phyloP scores from a whole-genome alignment of 148 eudicot species.

The Pharnaceum exiguum region DNA sequence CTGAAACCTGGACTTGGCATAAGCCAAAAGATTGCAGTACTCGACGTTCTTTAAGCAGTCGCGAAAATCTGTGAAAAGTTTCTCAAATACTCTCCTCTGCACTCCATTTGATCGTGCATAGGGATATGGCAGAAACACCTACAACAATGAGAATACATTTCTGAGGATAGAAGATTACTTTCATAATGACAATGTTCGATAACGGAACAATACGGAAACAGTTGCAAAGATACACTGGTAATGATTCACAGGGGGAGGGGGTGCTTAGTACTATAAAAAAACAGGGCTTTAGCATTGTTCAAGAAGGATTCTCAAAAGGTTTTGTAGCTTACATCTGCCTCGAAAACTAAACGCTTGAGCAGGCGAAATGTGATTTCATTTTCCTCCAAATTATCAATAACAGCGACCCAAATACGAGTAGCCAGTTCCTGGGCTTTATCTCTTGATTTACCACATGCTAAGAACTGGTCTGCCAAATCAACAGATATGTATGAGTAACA shows the following conservation, averaged over 20 bases:
- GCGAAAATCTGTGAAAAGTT: constrained; percentile 79
- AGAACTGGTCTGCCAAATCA: constrained; percentile 62
- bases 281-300: background rate
- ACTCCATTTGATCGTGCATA: constrained; percentile 64
- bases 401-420: constrained; percentile 67
- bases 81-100: constrained; percentile 68
- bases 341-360: constrained; percentile 64
- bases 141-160: constrained; percentile 7
- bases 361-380: constrained; percentile 47
- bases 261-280: too few relatives aligned
- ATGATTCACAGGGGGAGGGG: too few relatives aligned
- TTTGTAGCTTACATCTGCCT: constrained; percentile 47
- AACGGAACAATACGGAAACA: too few relatives aligned
- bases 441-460: constrained; percentile 67
- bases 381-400: constrained; percentile 71
- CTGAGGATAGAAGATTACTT: background rate
- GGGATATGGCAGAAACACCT: constrained; percentile 71
- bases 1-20: constrained; percentile 67
- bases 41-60: constrained; percentile 52
- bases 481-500: background rate
- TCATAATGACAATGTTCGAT: background rate
- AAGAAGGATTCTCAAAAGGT: background rate
- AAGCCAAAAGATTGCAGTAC: constrained; percentile 52
- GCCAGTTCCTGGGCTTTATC: constrained; percentile 63
- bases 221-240: too few relatives aligned